phyloP scores from a whole-genome alignment of 2,329 filamentous ascomycete species.

The Fusarium mangiferae region DNA sequence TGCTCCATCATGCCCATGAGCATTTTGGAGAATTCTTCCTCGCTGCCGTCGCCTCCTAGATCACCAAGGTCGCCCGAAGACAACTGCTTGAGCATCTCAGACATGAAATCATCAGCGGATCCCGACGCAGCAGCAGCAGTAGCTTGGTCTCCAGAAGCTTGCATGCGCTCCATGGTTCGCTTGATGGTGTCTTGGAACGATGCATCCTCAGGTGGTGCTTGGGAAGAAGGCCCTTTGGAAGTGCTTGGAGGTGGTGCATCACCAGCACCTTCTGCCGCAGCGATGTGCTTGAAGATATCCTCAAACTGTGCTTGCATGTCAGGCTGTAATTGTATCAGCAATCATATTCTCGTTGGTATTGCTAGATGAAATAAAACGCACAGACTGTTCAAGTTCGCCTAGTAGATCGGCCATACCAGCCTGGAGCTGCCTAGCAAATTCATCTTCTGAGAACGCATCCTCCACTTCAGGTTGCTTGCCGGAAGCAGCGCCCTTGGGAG shows the following conservation, averaged over 20 bases:
- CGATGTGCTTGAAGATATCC: slow-evolving; percentile 78
- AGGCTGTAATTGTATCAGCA: slow-evolving; percentile 53
- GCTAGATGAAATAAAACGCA: slow-evolving; percentile 47
- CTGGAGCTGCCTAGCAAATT: slow-evolving; percentile 87
- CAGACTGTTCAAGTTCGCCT: slow-evolving; percentile 72
- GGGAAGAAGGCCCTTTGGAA: slow-evolving; percentile 46
- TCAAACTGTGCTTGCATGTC: slow-evolving; percentile 85
- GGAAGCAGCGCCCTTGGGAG: slow-evolving; percentile 49
- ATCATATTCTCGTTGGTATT: background rate
- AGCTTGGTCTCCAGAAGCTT: slow-evolving; percentile 85
- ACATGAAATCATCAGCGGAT: slow-evolving; percentile 80
- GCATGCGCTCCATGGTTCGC: slow-evolving; percentile 96
- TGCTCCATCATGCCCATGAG: slow-evolving; percentile 99
- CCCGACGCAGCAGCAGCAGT: slow-evolving; percentile 79
- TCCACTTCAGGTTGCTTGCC: slow-evolving; percentile 39
- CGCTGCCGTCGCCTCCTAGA: slow-evolving; percentile 65
- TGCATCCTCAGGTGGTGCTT: slow-evolving; percentile 62
- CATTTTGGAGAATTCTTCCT: slow-evolving; percentile 94
- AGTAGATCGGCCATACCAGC: slow-evolving; percentile 88
- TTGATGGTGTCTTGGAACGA: slow-evolving; percentile 93
- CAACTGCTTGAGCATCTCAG: slow-evolving; percentile 92
- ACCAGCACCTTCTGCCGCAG: slow-evolving; percentile 57
- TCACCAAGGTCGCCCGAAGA: slow-evolving; percentile 65
- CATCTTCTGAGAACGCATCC: slow-evolving; percentile 72
- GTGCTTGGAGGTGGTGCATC: slow-evolving; percentile 36